Evolutionary conservation across 1,284 basidiomycete species (phyloP).

Genomic region (Lignosus rhinocerotis): DNA sequence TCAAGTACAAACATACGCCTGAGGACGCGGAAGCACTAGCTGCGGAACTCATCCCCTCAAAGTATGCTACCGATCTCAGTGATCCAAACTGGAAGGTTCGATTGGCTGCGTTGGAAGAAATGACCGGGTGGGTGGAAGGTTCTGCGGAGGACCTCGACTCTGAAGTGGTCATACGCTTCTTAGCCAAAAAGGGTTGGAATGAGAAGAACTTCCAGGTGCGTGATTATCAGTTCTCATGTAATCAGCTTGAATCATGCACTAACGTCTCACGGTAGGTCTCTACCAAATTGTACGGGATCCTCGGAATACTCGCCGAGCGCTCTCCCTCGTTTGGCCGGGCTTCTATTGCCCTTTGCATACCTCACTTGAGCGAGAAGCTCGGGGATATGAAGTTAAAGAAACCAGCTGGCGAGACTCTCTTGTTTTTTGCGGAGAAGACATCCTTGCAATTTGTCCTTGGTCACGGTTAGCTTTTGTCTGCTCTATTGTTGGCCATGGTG

Average conservation of each 20-base stretch:
- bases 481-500: background rate
- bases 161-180: slow-evolving; percentile 88
- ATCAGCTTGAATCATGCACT: background rate
- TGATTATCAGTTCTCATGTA: slow-evolving; percentile 5
- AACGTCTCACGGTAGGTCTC: slow-evolving; percentile 66
- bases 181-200: slow-evolving; percentile 93
- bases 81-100: slow-evolving; percentile 95
- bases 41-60: slow-evolving; percentile 71
- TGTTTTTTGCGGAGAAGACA: slow-evolving; percentile 87
- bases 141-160: slow-evolving; percentile 75
- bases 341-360: slow-evolving; percentile 80
- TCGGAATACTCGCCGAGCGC: slow-evolving; percentile 73
- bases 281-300: slow-evolving; percentile 80
- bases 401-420: slow-evolving; percentile 88
- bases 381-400: slow-evolving; percentile 98
- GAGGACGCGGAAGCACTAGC: slow-evolving; percentile 92
- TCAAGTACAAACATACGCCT: slow-evolving; percentile 89
- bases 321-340: slow-evolving; percentile 86
- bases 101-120: slow-evolving; percentile 84
- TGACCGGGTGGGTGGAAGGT: slow-evolving; percentile 82
- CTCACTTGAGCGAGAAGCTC: slow-evolving; percentile 92
- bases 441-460: slow-evolving; percentile 93
- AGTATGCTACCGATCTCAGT: slow-evolving; percentile 72
- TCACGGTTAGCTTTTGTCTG: slow-evolving; percentile 65
- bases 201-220: slow-evolving; percentile 98